Conservation (phyloP, 352 stramenopile species). For the Thalassiosira oceanica region DNA sequence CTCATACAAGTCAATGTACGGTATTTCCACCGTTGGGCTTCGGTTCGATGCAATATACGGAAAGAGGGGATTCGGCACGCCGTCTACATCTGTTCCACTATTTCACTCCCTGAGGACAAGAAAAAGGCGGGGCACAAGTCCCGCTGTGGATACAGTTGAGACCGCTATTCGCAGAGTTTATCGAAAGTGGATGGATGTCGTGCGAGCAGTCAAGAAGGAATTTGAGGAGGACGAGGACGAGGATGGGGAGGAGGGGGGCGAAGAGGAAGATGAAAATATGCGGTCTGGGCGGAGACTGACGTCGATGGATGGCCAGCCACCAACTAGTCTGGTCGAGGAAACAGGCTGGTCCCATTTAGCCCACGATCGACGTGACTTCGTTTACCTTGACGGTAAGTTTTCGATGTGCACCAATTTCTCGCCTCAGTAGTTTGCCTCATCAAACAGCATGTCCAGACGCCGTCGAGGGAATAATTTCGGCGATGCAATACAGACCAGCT, state of each 20-base stretch:
- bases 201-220: background rate
- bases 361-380: constrained; percentile 48
- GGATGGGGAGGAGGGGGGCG: constrained; percentile 5
- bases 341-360: constrained; percentile 26
- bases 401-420: background rate
- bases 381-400: constrained; percentile 61
- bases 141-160: constrained; percentile 45
- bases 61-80: constrained; percentile 52
- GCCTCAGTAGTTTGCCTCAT: background rate
- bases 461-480: constrained; percentile 60
- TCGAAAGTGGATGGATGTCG: constrained; percentile 12
- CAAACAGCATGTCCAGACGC: constrained; percentile 43
- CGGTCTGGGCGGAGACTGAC: too few species aligned
- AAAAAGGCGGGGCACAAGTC: constrained; percentile 12
- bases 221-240: background rate
- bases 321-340: constrained; percentile 37
- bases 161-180: constrained; percentile 32
- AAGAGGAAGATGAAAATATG: constrained; percentile 1
- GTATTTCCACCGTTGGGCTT: constrained; percentile 50
- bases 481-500: constrained; percentile 63
- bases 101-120: too few species aligned
- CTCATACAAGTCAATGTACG: constrained; percentile 47
- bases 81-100: constrained; percentile 29
- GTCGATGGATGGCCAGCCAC: background rate
- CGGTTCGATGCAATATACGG: constrained; percentile 65